Conservation (phyloP, 306 rosid species). For the Citrullus colocynthis region DNA sequence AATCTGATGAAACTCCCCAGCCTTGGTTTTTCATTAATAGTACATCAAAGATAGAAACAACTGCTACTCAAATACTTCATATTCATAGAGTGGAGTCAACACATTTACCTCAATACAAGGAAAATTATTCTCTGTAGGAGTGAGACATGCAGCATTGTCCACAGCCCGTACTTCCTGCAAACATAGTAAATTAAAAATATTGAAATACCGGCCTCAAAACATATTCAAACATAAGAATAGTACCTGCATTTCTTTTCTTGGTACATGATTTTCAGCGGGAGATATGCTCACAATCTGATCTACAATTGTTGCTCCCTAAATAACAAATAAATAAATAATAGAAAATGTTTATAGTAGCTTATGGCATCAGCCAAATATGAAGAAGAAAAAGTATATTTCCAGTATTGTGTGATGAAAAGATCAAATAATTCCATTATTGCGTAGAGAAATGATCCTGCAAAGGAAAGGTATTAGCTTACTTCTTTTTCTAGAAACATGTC, state of each 20-base stretch:
- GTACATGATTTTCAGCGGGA: slow-evolving; percentile 56
- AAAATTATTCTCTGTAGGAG: slow-evolving; percentile 29
- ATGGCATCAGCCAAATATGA: not conserved
- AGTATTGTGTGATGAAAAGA: not conserved
- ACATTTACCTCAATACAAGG: slow-evolving; percentile 38
- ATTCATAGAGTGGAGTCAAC: not conserved
- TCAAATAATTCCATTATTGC: not conserved
- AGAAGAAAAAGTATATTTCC: not conserved
- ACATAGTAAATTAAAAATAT: slow-evolving; percentile 6
- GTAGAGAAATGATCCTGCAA: not conserved
- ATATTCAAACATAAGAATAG: not conserved
- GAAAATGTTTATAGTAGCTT: not conserved
- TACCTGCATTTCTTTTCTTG: slow-evolving; percentile 40
- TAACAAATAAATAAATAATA: not conserved
- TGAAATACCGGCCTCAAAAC: slow-evolving; percentile 4
- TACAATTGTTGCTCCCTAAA: slow-evolving; percentile 88
- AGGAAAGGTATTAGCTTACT: not conserved
- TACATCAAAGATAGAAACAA: not conserved
- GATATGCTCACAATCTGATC: slow-evolving; percentile 70
- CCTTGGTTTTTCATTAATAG: not conserved
- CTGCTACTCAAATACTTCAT: not conserved
- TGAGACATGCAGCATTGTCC: slow-evolving; percentile 35
- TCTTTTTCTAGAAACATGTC: not conserved
- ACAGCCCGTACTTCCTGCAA: slow-evolving; percentile 56
- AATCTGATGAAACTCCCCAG: not conserved